A percentile compares a stretch with the other conserved stretches of the same genome.
These are phyloP conservation scores for Gymnopilus junonius DNA, from an alignment of 768 basidiomycete species.

Conservation along the genomic window DNA sequence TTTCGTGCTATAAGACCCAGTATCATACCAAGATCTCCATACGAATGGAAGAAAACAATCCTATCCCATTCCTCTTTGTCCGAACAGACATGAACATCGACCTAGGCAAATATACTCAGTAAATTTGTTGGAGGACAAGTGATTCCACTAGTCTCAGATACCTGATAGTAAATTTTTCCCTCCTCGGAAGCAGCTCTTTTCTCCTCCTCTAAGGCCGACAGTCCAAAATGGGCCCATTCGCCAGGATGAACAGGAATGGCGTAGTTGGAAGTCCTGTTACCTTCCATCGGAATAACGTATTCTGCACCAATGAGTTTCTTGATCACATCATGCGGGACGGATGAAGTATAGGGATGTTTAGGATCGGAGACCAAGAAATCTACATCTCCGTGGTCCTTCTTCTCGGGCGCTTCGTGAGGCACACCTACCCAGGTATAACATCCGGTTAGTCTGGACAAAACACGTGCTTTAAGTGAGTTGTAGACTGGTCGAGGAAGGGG, in stretches of 20 bases:
- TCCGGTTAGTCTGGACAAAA: slow-evolving; percentile 43
- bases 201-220: slow-evolving; percentile 32
- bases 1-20: slow-evolving; percentile 58
- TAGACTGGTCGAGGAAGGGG: slow-evolving; percentile 67
- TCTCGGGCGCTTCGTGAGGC: slow-evolving; percentile 68
- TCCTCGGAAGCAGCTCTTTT: slow-evolving; percentile 26
- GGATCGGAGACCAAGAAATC: slow-evolving; percentile 68
- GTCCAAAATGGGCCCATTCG: slow-evolving; percentile 40
- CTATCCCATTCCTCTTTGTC: slow-evolving; percentile 55
- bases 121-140: neutral
- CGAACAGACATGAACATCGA: slow-evolving; percentile 66
- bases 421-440: slow-evolving; percentile 57
- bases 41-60: slow-evolving; percentile 59
- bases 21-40: slow-evolving; percentile 78
- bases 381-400: slow-evolving; percentile 68
- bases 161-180: slow-evolving; percentile 48
- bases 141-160: slow-evolving; percentile 9
- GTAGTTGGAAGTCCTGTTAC: slow-evolving; percentile 65
- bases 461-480: slow-evolving; percentile 48
- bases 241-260: slow-evolving; percentile 50
- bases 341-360: slow-evolving; percentile 15
- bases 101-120: slow-evolving; percentile 34
- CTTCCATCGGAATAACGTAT: slow-evolving; percentile 49
- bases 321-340: slow-evolving; percentile 39
- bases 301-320: slow-evolving; percentile 50